Conservation (phyloP, 2,329 filamentous ascomycete genomes). For the Davidsoniella neocaledoniae region DNA sequence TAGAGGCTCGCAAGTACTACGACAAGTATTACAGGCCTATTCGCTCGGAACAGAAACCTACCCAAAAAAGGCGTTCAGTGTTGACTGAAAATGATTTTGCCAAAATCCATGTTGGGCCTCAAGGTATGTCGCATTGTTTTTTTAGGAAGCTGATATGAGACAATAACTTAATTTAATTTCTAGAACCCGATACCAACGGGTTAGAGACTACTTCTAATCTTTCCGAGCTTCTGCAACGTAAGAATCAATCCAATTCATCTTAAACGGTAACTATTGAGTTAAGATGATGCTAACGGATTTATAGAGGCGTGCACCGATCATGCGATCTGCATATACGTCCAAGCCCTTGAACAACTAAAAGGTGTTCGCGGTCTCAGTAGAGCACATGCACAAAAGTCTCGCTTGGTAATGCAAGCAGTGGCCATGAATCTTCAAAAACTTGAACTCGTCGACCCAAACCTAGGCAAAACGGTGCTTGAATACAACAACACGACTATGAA, state of each 20-base stretch:
- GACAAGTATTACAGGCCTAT: slow-evolving; percentile 5
- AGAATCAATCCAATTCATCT: neutral
- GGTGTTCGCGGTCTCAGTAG: neutral
- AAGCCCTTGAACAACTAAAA: slow-evolving; percentile 19
- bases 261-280: neutral
- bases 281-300: neutral
- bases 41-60: neutral
- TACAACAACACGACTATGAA: neutral
- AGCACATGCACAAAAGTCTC: slow-evolving; percentile 1
- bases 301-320: slow-evolving; percentile 9
- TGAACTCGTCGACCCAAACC: slow-evolving; percentile 6
- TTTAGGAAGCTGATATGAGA: neutral
- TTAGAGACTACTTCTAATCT: slow-evolving; percentile 1
- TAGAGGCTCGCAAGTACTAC: slow-evolving; percentile 8
- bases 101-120: too few species aligned
- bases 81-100: neutral
- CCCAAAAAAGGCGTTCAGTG: neutral
- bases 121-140: too few species aligned
- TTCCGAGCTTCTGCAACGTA: slow-evolving; percentile 6
- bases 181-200: neutral
- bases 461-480: slow-evolving; percentile 6
- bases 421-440: slow-evolving; percentile 8
- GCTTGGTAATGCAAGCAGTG: slow-evolving; percentile 4
- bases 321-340: slow-evolving; percentile 21
- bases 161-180: neutral